These are phyloP conservation scores for Hirsutella thompsonii DNA, from an alignment of 2,329 filamentous ascomycete species.

Conservation along the genomic window DNA sequence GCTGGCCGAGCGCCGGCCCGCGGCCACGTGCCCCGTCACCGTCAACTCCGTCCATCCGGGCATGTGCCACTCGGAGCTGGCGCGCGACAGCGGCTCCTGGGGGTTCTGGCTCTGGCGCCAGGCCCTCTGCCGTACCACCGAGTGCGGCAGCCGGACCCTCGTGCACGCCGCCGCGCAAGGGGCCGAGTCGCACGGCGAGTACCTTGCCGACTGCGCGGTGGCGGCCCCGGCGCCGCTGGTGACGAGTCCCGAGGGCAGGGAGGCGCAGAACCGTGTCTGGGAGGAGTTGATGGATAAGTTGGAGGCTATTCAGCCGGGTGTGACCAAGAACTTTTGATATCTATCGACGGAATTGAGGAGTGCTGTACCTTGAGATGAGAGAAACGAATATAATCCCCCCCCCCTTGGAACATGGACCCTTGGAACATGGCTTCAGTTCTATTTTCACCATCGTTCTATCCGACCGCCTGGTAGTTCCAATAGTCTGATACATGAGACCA, in stretches of 20 bases:
- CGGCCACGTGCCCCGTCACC: slow-evolving; percentile 17
- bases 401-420: too few species aligned
- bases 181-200: neutral
- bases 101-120: slow-evolving; percentile 2
- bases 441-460: too few species aligned
- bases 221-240: neutral
- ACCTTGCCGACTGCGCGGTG: neutral
- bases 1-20: slow-evolving; percentile 6
- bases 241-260: neutral
- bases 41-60: slow-evolving; percentile 41
- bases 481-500: too few species aligned
- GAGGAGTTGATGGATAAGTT: slow-evolving; percentile 1
- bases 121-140: too few species aligned
- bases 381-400: neutral
- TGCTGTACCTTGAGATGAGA: neutral
- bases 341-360: neutral
- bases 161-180: neutral
- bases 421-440: too few species aligned
- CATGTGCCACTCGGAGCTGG: slow-evolving; percentile 33
- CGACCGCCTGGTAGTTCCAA: too few species aligned
- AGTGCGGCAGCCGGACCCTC: neutral
- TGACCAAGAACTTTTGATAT: neutral
- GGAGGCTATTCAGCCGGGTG: neutral
- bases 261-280: slow-evolving; percentile 1
- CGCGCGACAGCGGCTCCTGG: slow-evolving; percentile 17